Conservation (phyloP, 108 stramenopile species). For the Pseudonitzschia delicatissima region DNA sequence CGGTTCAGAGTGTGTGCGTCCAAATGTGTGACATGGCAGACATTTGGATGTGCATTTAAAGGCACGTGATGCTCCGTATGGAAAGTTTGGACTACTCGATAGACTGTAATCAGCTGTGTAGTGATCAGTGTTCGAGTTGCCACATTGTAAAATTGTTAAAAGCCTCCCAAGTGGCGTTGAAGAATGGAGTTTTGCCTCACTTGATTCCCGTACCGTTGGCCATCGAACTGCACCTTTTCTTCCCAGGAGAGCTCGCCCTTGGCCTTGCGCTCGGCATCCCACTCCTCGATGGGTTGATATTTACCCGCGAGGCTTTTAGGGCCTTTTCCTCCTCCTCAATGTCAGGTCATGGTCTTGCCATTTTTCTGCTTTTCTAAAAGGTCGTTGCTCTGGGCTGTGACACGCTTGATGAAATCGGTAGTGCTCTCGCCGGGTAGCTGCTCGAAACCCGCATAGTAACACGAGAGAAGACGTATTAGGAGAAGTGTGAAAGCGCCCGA, state of each 20-base stretch:
- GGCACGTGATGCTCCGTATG: too few relatives aligned
- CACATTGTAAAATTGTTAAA: neutral
- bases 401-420: conserved; percentile 30
- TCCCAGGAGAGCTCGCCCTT: conserved; percentile 55
- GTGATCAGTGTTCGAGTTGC: too few relatives aligned
- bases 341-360: neutral
- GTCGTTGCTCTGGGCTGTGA: conserved; percentile 10
- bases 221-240: conserved; percentile 75
- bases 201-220: conserved; percentile 65
- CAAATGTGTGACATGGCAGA: too few relatives aligned
- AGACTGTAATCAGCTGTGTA: too few relatives aligned
- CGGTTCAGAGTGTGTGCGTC: too few relatives aligned
- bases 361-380: neutral
- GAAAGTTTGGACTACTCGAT: too few relatives aligned
- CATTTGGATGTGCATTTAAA: too few relatives aligned
- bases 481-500: too few relatives aligned
- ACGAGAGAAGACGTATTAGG: neutral
- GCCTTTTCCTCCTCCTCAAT: neutral
- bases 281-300: conserved; percentile 75
- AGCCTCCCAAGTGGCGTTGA: conserved; percentile 38
- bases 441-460: conserved; percentile 13
- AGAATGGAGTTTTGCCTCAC: conserved; percentile 76
- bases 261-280: conserved; percentile 51
- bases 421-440: conserved; percentile 28
- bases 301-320: conserved; percentile 36